Conservation (phyloP, 2,329 filamentous ascomycete genomes). For the Bretziella fagacearum region DNA sequence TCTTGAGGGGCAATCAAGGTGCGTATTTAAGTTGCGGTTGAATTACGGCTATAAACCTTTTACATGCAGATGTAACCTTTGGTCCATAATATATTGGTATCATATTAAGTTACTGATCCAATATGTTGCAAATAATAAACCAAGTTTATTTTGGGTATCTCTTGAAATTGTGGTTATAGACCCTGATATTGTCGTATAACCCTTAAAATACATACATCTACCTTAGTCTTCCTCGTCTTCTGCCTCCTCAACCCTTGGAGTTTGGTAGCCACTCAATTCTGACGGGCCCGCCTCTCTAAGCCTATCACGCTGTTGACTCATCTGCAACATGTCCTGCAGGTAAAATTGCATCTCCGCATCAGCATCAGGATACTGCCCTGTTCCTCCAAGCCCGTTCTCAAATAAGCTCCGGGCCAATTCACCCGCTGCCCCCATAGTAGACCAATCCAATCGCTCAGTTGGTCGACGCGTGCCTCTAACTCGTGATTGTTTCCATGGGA, state of each 20-base stretch:
- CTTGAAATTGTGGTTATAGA: too few relatives aligned
- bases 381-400: too few relatives aligned
- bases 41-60: too few relatives aligned
- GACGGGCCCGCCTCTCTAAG: background rate
- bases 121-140: too few relatives aligned
- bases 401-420: conserved; percentile 13
- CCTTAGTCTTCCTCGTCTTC: background rate
- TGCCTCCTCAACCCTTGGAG: background rate
- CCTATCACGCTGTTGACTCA: background rate
- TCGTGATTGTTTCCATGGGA: conserved; percentile 29
- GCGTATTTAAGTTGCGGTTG: too few relatives aligned
- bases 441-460: conserved; percentile 16
- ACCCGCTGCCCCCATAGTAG: conserved; percentile 7
- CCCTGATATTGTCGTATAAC: background rate
- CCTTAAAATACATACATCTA: background rate
- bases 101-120: too few relatives aligned
- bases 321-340: too few relatives aligned
- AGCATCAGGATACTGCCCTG: too few relatives aligned
- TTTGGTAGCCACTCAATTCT: background rate
- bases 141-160: too few relatives aligned
- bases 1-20: too few relatives aligned
- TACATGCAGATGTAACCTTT: too few relatives aligned
- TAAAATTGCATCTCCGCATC: background rate
- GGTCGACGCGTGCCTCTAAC: conserved; percentile 14
- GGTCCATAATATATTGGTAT: too few relatives aligned